These are phyloP conservation scores for Pseudogymnoascus sp. DNA, from an alignment of 2,329 filamentous ascomycete species.

Conservation along the genomic window DNA sequence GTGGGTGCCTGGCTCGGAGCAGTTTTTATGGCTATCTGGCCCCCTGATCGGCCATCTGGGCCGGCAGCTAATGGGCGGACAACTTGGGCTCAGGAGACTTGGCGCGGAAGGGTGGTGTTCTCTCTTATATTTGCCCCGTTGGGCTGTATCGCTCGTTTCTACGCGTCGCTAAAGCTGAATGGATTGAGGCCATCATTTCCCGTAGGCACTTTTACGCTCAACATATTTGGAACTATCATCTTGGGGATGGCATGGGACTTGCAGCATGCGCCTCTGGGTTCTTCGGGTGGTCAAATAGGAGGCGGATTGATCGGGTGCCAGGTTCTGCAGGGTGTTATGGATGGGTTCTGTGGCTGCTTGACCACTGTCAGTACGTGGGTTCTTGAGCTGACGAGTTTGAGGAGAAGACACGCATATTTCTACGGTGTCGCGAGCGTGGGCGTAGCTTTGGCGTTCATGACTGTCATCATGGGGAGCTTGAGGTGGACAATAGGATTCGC, in stretches of 20 bases:
- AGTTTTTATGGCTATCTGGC: conserved; percentile 61
- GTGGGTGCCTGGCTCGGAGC: conserved; percentile 73
- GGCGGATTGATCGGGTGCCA: conserved; percentile 55
- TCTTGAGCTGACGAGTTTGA: conserved; percentile 47
- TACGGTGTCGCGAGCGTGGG: conserved; percentile 58
- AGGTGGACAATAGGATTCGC: conserved; percentile 57
- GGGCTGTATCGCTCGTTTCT: conserved; percentile 70
- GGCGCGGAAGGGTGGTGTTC: conserved; percentile 71
- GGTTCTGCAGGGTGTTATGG: conserved; percentile 56
- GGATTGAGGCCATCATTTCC: conserved; percentile 60
- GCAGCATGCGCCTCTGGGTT: conserved; percentile 50
- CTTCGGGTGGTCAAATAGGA: conserved; percentile 7
- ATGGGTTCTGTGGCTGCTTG: conserved; percentile 60
- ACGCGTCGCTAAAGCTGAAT: conserved; percentile 65
- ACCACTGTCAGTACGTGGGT: conserved; percentile 64
- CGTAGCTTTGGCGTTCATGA: conserved; percentile 49
- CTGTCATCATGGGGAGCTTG: conserved; percentile 68
- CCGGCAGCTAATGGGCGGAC: background rate
- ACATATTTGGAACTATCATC: conserved; percentile 67
- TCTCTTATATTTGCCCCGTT: conserved; percentile 74
- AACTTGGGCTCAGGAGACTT: conserved; percentile 38
- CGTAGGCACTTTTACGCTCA: conserved; percentile 76
- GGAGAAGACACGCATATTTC: conserved; percentile 53
- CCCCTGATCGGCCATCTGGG: conserved; percentile 47
- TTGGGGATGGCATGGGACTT: conserved; percentile 72